Base-by-base conservation (phyloP, 768 basidiomycete genomes). In the Boletales sp. region DNA sequence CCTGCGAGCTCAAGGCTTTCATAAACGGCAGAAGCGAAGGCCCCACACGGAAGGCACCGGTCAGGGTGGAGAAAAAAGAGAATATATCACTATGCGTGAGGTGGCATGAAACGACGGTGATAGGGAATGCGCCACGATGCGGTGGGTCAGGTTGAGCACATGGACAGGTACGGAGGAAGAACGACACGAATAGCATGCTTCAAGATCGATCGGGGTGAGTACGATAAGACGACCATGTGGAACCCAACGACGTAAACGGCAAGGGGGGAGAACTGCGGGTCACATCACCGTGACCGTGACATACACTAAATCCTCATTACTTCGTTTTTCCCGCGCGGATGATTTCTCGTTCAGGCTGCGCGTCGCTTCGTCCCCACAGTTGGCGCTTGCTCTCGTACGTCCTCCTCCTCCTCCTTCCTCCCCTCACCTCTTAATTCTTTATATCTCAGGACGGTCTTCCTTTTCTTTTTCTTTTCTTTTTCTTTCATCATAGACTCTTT, bases 311-410 rank as follows among this genome's bases (percentile, higher is more conserved):
- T n/a, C n/a, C n/a, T n/a, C n/a, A n/a, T n/a, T n/a, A n/a, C n/a
- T n/a, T n/a, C n/a, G 17, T 40, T 8, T 24, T 48, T 17, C 35
- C 34, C 45, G 49, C 38, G 60, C 53, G 46, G 48, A 36, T 13
- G 39, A 45, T 49, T 51, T 47, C 54, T 32, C 4, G 37, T 27
- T 47, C 52, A 54, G 63, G 57, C n/a, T 54, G 49, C 53, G 51
- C 59, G 49, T 61, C 47, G 58, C 58, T 63, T 60, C 55, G 56
- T 53, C 62, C 54, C 58, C 53, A 54, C 58, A 47, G 59, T 58
- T 30, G 55, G 60, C 51, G 51, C 40, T 34, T 32, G n/a, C 51
- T 51, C 53, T 61, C 59, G 59, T 61, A 37, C 55, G 62, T 64
- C 30, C 27, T 15, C 35, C 29, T 51, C 56, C 15, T 17, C 18